Conservation (phyloP, 2,329 filamentous ascomycete genomes). For the Tolypocladium pustulatum region DNA sequence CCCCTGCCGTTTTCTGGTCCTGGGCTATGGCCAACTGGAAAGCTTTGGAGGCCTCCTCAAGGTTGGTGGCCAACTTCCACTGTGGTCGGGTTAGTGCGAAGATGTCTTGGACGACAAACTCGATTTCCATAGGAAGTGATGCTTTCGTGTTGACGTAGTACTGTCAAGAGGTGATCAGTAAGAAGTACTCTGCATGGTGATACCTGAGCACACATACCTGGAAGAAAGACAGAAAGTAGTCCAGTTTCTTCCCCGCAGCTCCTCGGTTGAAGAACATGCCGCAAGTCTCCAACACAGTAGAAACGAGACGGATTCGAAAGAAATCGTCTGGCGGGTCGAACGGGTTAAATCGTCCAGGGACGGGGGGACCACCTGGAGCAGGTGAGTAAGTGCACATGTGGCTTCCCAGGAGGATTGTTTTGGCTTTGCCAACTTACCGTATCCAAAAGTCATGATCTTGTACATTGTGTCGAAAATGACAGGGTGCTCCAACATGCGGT, state of each 20-base stretch:
- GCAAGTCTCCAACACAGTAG: conserved; percentile 86
- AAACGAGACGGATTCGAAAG: conserved; percentile 85
- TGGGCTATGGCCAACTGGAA: conserved; percentile 84
- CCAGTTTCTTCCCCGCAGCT: conserved; percentile 88
- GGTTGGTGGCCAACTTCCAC: conserved; percentile 75
- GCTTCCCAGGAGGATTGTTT: not conserved
- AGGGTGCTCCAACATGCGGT: conserved; percentile 89
- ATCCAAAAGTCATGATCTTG: conserved; percentile 86
- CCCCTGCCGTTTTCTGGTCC: conserved; percentile 72
- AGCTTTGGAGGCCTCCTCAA: conserved; percentile 72
- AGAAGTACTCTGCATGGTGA: not conserved
- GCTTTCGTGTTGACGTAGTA: conserved; percentile 94
- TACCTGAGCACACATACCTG: conserved; percentile 40
- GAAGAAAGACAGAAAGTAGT: conserved; percentile 94
- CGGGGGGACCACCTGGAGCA: conserved; percentile 59
- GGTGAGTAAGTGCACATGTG: conserved; percentile 1
- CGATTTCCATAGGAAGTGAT: conserved; percentile 86
- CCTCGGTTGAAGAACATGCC: conserved; percentile 95
- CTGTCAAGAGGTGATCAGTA: conserved; percentile 24
- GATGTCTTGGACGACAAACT: conserved; percentile 91
- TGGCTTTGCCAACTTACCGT: conserved; percentile 41
- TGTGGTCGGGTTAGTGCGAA: conserved; percentile 78
- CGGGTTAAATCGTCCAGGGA: conserved; percentile 64
- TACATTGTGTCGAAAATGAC: conserved; percentile 95
- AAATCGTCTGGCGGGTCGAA: conserved; percentile 89